Percentiles rank a stretch among this genome's conserved stretches.
Evolutionary conservation across 2,329 filamentous ascomycete genomes (phyloP).

Genomic region (Claviceps sp.): DNA sequence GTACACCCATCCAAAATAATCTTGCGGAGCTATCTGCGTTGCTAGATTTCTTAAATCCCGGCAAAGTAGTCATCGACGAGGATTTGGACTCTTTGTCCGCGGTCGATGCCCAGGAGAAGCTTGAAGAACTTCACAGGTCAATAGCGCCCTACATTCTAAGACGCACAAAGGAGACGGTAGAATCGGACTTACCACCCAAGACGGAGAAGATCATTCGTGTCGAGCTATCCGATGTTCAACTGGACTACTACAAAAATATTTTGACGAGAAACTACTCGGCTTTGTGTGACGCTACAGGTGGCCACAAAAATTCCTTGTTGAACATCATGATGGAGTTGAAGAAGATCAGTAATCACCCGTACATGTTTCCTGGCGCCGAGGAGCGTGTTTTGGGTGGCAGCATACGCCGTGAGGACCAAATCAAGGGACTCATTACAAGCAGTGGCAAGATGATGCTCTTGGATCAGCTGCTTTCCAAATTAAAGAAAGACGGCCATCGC

Average conservation of each 20-base stretch:
- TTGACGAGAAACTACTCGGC: constrained; percentile 92
- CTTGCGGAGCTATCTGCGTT: constrained; percentile 82
- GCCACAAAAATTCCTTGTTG: constrained; percentile 85
- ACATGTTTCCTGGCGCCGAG: constrained; percentile 93
- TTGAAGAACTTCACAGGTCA: constrained; percentile 69
- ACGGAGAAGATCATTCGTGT: constrained; percentile 98
- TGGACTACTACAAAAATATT: constrained; percentile 99
- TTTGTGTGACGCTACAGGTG: constrained; percentile 76
- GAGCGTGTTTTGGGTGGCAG: constrained; percentile 75
- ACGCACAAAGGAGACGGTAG: constrained; percentile 92
- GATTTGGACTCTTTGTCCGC: constrained; percentile 71
- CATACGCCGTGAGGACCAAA: constrained; percentile 70
- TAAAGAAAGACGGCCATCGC: constrained; percentile 86
- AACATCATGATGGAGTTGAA: constrained; percentile 99
- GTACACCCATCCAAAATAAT: constrained; percentile 95
- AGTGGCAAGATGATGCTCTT: constrained; percentile 99
- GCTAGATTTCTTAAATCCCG: constrained; percentile 95
- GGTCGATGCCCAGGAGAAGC: constrained; percentile 71
- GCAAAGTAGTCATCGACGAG: constrained; percentile 78
- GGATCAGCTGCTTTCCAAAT: constrained; percentile 84
- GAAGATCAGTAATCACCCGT: constrained; percentile 96
- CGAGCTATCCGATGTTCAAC: constrained; percentile 86
- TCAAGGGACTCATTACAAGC: constrained; percentile 87
- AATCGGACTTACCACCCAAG: constrained; percentile 91
- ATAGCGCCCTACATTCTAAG: constrained; percentile 93